phyloP scores from a whole-genome alignment of 768 basidiomycete species.

The Russula virescens region DNA sequence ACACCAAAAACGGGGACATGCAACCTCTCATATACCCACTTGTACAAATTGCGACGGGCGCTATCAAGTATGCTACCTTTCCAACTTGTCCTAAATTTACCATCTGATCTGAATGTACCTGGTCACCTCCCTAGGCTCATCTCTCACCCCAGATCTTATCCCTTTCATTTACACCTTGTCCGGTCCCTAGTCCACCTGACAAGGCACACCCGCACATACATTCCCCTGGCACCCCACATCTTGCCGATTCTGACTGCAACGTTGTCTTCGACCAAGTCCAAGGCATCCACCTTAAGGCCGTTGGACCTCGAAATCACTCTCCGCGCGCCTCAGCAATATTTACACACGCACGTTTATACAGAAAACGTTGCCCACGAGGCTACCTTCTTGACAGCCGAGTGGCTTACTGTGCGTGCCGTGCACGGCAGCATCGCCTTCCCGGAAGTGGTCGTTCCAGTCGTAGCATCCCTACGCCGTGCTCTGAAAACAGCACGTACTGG shows the following conservation, averaged over 20 bases:
- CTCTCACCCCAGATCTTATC: slow-evolving; percentile 86
- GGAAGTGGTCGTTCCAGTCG: slow-evolving; percentile 78
- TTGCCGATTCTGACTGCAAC: slow-evolving; percentile 79
- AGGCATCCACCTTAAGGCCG: slow-evolving; percentile 79
- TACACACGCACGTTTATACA: slow-evolving; percentile 78
- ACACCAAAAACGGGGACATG: slow-evolving; percentile 66
- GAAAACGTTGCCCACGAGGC: slow-evolving; percentile 83
- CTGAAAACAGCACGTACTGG: slow-evolving; percentile 54
- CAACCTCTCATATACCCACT: slow-evolving; percentile 91
- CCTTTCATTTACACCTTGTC: slow-evolving; percentile 88
- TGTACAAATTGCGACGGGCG: slow-evolving; percentile 89
- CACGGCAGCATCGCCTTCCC: slow-evolving; percentile 91
- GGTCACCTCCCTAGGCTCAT: slow-evolving; percentile 55
- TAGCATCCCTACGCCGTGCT: slow-evolving; percentile 63
- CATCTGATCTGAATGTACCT: neutral
- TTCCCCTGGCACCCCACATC: slow-evolving; percentile 82
- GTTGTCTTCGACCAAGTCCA: slow-evolving; percentile 65
- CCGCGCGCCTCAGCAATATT: slow-evolving; percentile 81
- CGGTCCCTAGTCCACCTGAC: slow-evolving; percentile 85
- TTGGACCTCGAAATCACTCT: slow-evolving; percentile 86
- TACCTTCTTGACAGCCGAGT: slow-evolving; percentile 72
- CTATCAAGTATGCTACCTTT: slow-evolving; percentile 66
- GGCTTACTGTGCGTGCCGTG: slow-evolving; percentile 63
- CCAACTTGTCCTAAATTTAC: neutral
- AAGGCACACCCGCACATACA: slow-evolving; percentile 76